Base-by-base conservation (phyloP, 306 rosid genomes). In the Sesbania bispinosa region DNA sequence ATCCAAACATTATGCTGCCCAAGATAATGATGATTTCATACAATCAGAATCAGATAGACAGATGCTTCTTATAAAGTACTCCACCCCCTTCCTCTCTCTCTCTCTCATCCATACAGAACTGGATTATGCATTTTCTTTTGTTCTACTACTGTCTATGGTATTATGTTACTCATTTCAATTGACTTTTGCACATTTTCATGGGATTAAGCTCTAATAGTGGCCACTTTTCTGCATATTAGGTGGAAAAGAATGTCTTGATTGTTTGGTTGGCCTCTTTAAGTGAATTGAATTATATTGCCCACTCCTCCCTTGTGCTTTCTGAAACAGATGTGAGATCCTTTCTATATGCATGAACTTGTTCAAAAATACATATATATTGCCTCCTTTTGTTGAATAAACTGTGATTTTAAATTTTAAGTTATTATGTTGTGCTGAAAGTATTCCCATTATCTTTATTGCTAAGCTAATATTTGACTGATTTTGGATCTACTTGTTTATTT, bases 31-130 rank as follows among this genome's bases (percentile, higher is more conserved):
- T 16, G 96, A 91, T 76, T 83, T 89, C 84, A 88, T 95, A 66
- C 68, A 89, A 36, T 95, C 99, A 20, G 99, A 91, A 79, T 95
- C 97, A 30, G 97, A 95, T 79, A 83, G 93, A 66, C 97, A 91
- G 74, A 67, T 82, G 85, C 99, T 95, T 76, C 96, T 91, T 61
- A 95, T 91, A 62, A 95, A 75, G 97, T 92, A 87, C 10, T 13
- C 46, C 19, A 21, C 27, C 57, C 23, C 58, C 21, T n/a, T n/a
- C n/a, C 43, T 38, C 50, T 50, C 42, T 57, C n/a, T n/a, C 33
- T 61, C 64, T 24, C 51, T 27, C 58, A 18, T n/a, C 1, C 46
- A 3, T 58, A 36, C 68, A 10, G 11, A 27, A 51, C 64, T 78
- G 76, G 45, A 29, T 69, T 77, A 39, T 51, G 61, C 70, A 63